Percentiles rank a stretch among this genome's conserved stretches.
phyloP scores from a whole-genome alignment of 2,329 filamentous ascomycete genomes.

The Cercospora canescens region DNA sequence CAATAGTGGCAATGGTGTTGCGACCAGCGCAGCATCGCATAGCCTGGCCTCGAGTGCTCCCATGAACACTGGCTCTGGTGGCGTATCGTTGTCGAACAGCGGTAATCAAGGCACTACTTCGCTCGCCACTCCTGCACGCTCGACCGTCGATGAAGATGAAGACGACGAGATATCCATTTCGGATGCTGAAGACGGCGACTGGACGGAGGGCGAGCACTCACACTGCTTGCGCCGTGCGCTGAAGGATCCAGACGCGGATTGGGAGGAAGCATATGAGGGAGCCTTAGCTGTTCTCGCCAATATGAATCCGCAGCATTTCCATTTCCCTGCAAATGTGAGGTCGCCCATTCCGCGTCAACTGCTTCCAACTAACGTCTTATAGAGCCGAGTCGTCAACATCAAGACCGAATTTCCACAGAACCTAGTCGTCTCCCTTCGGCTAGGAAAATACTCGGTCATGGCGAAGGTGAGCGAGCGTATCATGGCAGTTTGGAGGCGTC shows the following conservation, averaged over 20 bases:
- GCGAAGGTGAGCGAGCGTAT: constrained; percentile 30
- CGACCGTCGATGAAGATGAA: background rate
- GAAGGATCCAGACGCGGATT: constrained; percentile 20
- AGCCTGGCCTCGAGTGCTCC: background rate
- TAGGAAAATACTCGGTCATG: constrained; percentile 25
- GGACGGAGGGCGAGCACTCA: constrained; percentile 16
- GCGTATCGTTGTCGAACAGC: background rate
- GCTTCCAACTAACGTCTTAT: constrained; percentile 16
- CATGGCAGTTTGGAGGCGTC: constrained; percentile 27
- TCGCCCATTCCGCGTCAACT: background rate
- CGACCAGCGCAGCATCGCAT: background rate
- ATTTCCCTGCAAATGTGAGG: constrained; percentile 30
- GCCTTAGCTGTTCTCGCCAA: constrained; percentile 21
- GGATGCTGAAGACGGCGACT: constrained; percentile 2
- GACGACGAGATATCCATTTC: background rate
- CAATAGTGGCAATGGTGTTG: background rate
- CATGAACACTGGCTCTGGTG: background rate
- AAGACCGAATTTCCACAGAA: constrained; percentile 32
- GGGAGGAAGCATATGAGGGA: constrained; percentile 26
- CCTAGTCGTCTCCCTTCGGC: constrained; percentile 24
- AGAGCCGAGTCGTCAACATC: constrained; percentile 34
- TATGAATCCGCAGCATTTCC: constrained; percentile 32
- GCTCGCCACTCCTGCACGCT: background rate
- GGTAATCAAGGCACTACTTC: background rate
- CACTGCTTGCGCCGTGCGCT: constrained; percentile 23